Evolutionary conservation across 805 yeast species (phyloP).

Genomic region (Suhomyces emberorum): DNA sequence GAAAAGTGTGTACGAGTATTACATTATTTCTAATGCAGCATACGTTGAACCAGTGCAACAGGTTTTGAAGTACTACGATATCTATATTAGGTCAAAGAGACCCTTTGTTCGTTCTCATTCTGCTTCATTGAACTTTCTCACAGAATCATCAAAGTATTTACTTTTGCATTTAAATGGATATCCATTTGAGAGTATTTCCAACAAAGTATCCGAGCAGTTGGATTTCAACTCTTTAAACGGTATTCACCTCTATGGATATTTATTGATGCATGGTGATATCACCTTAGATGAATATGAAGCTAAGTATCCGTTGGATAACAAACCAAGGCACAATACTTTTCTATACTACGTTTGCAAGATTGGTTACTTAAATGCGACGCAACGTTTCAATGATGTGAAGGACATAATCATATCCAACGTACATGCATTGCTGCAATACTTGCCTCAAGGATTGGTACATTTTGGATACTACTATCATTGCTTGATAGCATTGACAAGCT

Average conservation of each 20-base stretch:
- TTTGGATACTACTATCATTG: constrained; percentile 19
- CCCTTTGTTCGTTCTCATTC: constrained; percentile 10
- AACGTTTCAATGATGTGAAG: constrained; percentile 17
- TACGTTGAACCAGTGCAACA: constrained; percentile 39
- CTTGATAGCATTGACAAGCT: constrained; percentile 12
- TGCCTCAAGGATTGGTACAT: constrained; percentile 3
- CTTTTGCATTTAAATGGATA: constrained; percentile 16
- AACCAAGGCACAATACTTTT: constrained; percentile 10
- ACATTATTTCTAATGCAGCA: constrained; percentile 39
- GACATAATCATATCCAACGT: constrained; percentile 10
- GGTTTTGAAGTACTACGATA: constrained; percentile 25
- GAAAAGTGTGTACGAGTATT: constrained; percentile 39
- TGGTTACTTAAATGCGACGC: constrained; percentile 11
- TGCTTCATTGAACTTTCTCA: constrained; percentile 8
- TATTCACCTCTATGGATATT: constrained; percentile 2
- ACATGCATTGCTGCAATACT: constrained; percentile 17
- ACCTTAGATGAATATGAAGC: constrained; percentile 9
- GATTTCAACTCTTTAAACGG: background rate
- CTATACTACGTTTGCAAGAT: constrained; percentile 10
- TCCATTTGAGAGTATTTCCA: constrained; percentile 5
- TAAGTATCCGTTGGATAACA: background rate
- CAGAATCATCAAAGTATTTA: constrained; percentile 12
- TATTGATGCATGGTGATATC: constrained; percentile 10
- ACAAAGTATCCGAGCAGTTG: background rate
- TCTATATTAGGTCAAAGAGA: constrained; percentile 12